These are phyloP conservation scores for Hyphopichia pseudoburtonii DNA, from an alignment of 1,139 yeast species.

Conservation along the genomic window DNA sequence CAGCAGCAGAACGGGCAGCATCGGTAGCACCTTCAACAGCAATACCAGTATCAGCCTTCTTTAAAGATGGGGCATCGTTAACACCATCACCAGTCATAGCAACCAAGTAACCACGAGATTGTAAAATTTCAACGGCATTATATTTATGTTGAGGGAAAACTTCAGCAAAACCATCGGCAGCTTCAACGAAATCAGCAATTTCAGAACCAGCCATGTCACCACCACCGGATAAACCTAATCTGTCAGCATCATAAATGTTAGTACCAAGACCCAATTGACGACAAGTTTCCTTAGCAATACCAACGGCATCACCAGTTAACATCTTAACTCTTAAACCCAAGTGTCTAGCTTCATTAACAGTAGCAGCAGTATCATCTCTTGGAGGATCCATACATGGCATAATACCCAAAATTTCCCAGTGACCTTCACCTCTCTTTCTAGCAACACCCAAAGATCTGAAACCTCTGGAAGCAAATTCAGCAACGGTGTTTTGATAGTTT, in stretches of 20 bases:
- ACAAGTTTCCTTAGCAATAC: conserved; percentile 98
- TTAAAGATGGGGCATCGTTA: conserved; percentile 93
- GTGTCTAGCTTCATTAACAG: conserved; percentile 89
- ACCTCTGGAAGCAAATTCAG: conserved; percentile 97
- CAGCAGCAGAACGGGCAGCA: conserved; percentile 96
- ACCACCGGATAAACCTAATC: conserved; percentile 95
- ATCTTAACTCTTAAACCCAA: conserved; percentile 95
- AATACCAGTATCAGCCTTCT: conserved; percentile 96
- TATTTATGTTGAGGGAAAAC: conserved; percentile 97
- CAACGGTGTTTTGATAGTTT: conserved; percentile 94
- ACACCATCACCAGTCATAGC: conserved; percentile 99
- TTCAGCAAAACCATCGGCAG: conserved; percentile 97
- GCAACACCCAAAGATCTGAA: conserved; percentile 99
- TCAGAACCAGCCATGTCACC: conserved; percentile 97
- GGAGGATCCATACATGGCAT: conserved; percentile 99
- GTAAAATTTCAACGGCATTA: conserved; percentile 87
- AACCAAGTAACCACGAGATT: conserved; percentile 90
- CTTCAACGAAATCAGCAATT: conserved; percentile 93
- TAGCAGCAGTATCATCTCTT: conserved; percentile 96
- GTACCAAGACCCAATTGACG: conserved; percentile 97
- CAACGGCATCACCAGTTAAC: conserved; percentile 99
- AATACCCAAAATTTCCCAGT: conserved; percentile 97
- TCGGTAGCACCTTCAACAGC: conserved; percentile 97
- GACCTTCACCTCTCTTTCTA: conserved; percentile 98
- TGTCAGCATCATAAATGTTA: conserved; percentile 95